phyloP scores from a whole-genome alignment of 2,329 filamentous ascomycete genomes.

The Conoideocrella luteorostrata region DNA sequence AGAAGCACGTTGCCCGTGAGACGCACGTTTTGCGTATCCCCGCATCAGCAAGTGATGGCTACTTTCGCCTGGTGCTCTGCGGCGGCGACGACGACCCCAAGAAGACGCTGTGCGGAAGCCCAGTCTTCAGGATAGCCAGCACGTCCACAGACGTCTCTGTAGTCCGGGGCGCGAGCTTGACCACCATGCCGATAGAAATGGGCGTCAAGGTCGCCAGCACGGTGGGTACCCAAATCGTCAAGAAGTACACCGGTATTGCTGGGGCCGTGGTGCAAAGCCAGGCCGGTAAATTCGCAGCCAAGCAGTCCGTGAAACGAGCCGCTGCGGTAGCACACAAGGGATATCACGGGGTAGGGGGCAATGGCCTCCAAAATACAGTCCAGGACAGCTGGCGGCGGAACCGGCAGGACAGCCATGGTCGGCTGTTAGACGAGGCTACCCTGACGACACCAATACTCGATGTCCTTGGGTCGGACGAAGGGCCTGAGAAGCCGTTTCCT shows the following conservation, averaged over 20 bases:
- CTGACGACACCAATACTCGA: slow-evolving; percentile 24
- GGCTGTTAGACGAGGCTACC: slow-evolving; percentile 23
- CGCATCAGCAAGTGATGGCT: slow-evolving; percentile 56
- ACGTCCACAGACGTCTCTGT: slow-evolving; percentile 55
- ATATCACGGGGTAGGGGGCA: slow-evolving; percentile 22
- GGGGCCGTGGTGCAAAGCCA: slow-evolving; percentile 33
- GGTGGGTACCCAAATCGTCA: slow-evolving; percentile 38
- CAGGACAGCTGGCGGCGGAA: slow-evolving; percentile 30
- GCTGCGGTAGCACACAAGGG: slow-evolving; percentile 32
- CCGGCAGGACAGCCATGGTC: slow-evolving; percentile 30
- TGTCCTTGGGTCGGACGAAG: slow-evolving; percentile 42
- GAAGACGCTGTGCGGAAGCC: slow-evolving; percentile 57
- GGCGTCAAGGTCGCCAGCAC: slow-evolving; percentile 52
- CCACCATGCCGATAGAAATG: slow-evolving; percentile 59
- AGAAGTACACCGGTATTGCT: slow-evolving; percentile 34
- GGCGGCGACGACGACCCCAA: slow-evolving; percentile 31
- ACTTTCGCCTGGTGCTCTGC: slow-evolving; percentile 62
- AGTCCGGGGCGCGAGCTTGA: slow-evolving; percentile 57
- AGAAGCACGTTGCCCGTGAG: slow-evolving; percentile 49
- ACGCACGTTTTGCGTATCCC: slow-evolving; percentile 61
- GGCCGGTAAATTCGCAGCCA: slow-evolving; percentile 31
- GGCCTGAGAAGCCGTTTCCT: slow-evolving; percentile 48
- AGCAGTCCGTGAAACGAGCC: slow-evolving; percentile 28
- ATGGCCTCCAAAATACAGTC: slow-evolving; percentile 17
- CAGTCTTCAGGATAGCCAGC: slow-evolving; percentile 63